A percentile compares a stretch with the other conserved stretches of the same genome.
Conservation (phyloP, 345 rosid species). For the Brassica nigra region DNA sequence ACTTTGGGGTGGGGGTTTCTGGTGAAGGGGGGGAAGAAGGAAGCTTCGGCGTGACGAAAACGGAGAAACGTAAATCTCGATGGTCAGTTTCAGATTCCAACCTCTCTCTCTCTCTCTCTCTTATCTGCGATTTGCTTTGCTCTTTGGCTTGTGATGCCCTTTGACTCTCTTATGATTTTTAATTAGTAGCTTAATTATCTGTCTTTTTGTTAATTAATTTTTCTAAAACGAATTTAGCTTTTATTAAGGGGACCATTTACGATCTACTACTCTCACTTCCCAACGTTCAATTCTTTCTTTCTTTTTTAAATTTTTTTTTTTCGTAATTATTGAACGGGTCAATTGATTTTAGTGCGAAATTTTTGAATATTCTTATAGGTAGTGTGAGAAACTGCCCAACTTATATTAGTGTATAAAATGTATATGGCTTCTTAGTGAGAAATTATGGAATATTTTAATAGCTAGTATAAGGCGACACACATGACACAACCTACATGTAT, state of each 20-base stretch:
- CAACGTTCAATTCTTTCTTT: neutral
- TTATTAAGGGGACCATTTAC: neutral
- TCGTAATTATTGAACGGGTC: slow-evolving; percentile 23
- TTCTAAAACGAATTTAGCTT: slow-evolving; percentile 10
- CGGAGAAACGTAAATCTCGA: slow-evolving; percentile 49
- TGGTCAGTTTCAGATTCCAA: slow-evolving; percentile 40
- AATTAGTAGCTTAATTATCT: slow-evolving; percentile 2
- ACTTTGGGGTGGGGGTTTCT: slow-evolving; percentile 14
- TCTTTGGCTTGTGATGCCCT: slow-evolving; percentile 27
- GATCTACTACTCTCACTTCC: neutral
- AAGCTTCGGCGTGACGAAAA: slow-evolving; percentile 42
- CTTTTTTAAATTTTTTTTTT: neutral
- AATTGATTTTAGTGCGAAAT: neutral
- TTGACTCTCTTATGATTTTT: slow-evolving; percentile 35
- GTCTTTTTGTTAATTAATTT: slow-evolving; percentile 28
- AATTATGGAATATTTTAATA: too few relatives aligned
- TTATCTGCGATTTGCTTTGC: slow-evolving; percentile 35
- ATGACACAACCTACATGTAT: neutral
- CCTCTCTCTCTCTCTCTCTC: slow-evolving; percentile 31
- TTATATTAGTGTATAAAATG: neutral
- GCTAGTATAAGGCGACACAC: too few relatives aligned
- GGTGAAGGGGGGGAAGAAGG: slow-evolving; percentile 15
- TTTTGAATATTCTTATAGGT: neutral
- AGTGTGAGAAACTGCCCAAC: neutral
- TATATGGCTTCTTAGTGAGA: neutral